A percentile compares a stretch with the other conserved stretches of the same genome.
phyloP scores from a whole-genome alignment of 2,329 filamentous ascomycete species.

The Phoma herbarum region DNA sequence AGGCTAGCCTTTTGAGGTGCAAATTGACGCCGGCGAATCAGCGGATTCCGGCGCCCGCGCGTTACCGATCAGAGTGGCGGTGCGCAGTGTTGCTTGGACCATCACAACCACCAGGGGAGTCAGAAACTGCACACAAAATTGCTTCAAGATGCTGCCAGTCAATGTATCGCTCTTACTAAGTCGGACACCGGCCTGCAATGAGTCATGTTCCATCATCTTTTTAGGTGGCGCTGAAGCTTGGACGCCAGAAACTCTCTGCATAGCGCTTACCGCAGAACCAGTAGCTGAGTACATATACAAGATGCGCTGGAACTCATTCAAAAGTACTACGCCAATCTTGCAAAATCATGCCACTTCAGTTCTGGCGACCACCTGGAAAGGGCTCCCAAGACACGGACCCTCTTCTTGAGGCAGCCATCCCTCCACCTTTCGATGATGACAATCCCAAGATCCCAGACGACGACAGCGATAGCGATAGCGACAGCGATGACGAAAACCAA shows the following conservation, averaged over 20 bases:
- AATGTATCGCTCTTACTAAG: neutral
- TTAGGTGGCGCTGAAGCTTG: neutral
- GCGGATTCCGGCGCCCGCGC: neutral
- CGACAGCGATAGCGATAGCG: neutral
- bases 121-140: neutral
- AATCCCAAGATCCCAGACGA: neutral
- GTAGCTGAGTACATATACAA: slow-evolving; percentile 1
- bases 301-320: neutral
- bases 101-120: neutral
- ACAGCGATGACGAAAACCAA: slow-evolving; percentile 13
- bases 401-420: slow-evolving; percentile 20
- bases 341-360: slow-evolving; percentile 14
- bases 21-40: neutral
- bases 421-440: slow-evolving; percentile 4
- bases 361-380: slow-evolving; percentile 17
- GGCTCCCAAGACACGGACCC: slow-evolving; percentile 21
- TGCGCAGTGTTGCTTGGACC: neutral
- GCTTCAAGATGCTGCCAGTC: neutral
- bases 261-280: slow-evolving; percentile 2
- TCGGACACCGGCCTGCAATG: neutral
- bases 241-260: neutral
- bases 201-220: slow-evolving; percentile 1
- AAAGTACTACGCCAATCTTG: neutral
- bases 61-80: neutral
- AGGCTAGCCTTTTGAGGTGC: neutral